These are phyloP conservation scores for Thymus quinquecostatus DNA, from an alignment of 257 asterid genomes.

Conservation along the genomic window DNA sequence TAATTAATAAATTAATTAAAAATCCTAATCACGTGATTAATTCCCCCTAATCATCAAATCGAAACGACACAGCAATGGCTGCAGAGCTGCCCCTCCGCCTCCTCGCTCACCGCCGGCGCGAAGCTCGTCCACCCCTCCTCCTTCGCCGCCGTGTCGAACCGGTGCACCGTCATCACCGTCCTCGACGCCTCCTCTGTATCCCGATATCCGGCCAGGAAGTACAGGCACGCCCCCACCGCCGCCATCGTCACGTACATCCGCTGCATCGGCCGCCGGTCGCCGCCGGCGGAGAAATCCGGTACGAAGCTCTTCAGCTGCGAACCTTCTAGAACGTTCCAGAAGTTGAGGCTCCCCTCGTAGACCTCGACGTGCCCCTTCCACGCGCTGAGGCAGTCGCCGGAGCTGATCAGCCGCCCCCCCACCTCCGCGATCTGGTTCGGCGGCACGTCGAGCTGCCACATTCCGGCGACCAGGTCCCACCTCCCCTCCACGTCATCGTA, in stretches of 20 bases:
- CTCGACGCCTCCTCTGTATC: neutral
- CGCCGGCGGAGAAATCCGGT: neutral
- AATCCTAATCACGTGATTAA: too few species aligned
- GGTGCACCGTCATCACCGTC: conserved; percentile 38
- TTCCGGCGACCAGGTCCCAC: conserved; percentile 47
- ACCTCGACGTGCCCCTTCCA: conserved; percentile 58
- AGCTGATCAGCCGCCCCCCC: conserved; percentile 44
- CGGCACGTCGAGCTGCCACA: conserved; percentile 68
- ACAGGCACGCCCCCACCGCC: conserved; percentile 36
- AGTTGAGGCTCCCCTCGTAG: conserved; percentile 43
- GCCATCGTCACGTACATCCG: conserved; percentile 52
- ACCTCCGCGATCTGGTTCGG: conserved; percentile 53
- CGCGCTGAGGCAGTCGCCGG: conserved; percentile 56
- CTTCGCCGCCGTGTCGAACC: conserved; percentile 43
- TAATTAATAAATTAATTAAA: too few species aligned
- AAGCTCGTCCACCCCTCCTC: conserved; percentile 43
- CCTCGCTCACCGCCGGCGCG: conserved; percentile 31
- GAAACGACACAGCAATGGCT: conserved; percentile 53
- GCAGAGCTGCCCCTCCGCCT: conserved; percentile 41
- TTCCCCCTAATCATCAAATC: too few species aligned
- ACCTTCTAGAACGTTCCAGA: conserved; percentile 54
- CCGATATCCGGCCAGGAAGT: conserved; percentile 44
- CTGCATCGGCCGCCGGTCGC: conserved; percentile 9
- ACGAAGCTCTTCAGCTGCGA: conserved; percentile 33
- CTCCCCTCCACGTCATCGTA: conserved; percentile 30